Base-by-base conservation (phyloP, 305 asterid species). In the Fraxinus dipetala region DNA sequence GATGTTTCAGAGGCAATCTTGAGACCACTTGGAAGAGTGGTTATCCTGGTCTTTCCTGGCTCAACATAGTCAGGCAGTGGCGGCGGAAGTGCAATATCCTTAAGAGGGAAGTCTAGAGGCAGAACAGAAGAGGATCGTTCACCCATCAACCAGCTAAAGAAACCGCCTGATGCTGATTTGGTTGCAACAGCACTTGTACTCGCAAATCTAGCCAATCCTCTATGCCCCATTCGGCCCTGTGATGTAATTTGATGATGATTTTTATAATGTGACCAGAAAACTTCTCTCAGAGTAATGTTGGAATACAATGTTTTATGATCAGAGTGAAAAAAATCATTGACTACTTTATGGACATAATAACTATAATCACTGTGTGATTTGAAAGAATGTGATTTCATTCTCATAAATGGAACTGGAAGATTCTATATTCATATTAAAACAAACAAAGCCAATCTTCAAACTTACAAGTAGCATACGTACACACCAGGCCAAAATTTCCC, bases 1-100 rank as follows among this genome's bases (percentile, higher is more conserved):
- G 98, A 92, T 76, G 93, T 69, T 89, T 93, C 97, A 45, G 98
- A 93, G 56, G 98, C 98, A 72, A 94, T 87, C 88, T 84, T 91
- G 43, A 94, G 78, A 75, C 98, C 98, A 86, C 93, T 96, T 0
- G 93, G 81, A 78, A 94, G 98, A 79, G 94, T 91, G 74, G 98
- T 90, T 76, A 93, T 89, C 84, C 67, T 87, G 54, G 97, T 94
- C 91, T 87, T 89, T 81, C 88, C 97, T 51, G 93, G 94, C 86
- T 93, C 96, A 69, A 94, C 92, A 81, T 83, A 80, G 89, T 96
- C 98, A 5, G 99, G 97, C 83, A 96, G 83, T 59, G 97, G 87
- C 18, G 95, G 87, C 0, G 98, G 93, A 73, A 90, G 84, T 24
- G 80, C 75, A 85, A 94, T 91, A 89, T 85, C 94, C 83, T 90